phyloP scores from a whole-genome alignment of 2,329 filamentous ascomycete genomes.

The Diaporthe citriasiana region DNA sequence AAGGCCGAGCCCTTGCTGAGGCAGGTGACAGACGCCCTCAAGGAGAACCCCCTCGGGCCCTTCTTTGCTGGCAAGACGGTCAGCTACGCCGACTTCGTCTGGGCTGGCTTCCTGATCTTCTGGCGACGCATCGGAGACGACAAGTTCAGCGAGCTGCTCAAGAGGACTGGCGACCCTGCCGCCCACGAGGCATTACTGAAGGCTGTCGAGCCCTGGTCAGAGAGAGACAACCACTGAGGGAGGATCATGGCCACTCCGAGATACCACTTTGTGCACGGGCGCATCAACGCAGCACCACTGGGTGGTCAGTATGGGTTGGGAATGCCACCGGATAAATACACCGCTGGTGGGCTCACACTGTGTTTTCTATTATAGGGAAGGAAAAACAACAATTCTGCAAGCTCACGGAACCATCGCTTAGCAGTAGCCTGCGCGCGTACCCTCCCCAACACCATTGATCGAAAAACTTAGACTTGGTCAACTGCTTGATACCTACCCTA shows the following conservation, averaged over 20 bases:
- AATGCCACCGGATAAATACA: too few species aligned
- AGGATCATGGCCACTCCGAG: too few species aligned
- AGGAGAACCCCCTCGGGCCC: slow-evolving; percentile 68
- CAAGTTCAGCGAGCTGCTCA: slow-evolving; percentile 53
- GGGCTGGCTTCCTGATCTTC: slow-evolving; percentile 53
- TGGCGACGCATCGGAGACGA: slow-evolving; percentile 52
- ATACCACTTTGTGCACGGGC: background rate
- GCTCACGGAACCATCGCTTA: background rate
- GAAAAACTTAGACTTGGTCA: background rate
- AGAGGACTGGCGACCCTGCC: slow-evolving; percentile 54
- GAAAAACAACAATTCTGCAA: background rate
- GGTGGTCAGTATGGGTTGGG: too few species aligned
- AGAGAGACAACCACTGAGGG: slow-evolving; percentile 55
- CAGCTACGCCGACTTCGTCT: slow-evolving; percentile 71
- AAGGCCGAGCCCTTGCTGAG: slow-evolving; percentile 54
- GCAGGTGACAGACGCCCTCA: slow-evolving; percentile 61
- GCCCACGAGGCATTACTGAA: slow-evolving; percentile 58
- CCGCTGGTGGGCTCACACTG: background rate
- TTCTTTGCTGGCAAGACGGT: slow-evolving; percentile 72
- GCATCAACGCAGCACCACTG: background rate
- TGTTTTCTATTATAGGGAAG: background rate
- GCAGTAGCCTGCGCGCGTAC: background rate
- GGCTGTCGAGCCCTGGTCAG: slow-evolving; percentile 57
- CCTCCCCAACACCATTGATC: background rate
- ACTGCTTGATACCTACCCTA: background rate